phyloP scores from a whole-genome alignment of 805 yeast genomes.

The Cyberlindnera saturnus region DNA sequence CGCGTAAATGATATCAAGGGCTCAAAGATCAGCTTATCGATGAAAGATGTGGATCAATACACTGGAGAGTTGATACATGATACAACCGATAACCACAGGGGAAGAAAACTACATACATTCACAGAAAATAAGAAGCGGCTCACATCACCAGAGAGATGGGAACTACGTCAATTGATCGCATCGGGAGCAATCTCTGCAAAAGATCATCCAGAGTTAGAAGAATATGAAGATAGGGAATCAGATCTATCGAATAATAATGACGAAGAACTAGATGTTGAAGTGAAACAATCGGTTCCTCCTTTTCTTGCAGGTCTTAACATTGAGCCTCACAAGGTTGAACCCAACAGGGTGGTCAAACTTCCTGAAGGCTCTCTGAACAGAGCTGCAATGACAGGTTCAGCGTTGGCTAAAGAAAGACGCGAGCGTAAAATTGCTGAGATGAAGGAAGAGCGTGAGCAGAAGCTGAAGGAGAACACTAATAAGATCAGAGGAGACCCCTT shows the following conservation, averaged over 20 bases:
- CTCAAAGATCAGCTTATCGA: slow-evolving; percentile 49
- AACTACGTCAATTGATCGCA: slow-evolving; percentile 72
- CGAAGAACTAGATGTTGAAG: slow-evolving; percentile 64
- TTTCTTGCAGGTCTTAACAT: slow-evolving; percentile 57
- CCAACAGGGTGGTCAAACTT: slow-evolving; percentile 54
- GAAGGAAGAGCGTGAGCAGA: slow-evolving; percentile 52
- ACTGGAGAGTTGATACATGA: slow-evolving; percentile 41
- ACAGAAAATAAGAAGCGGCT: slow-evolving; percentile 35
- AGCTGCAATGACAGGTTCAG: slow-evolving; percentile 72
- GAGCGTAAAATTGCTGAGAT: slow-evolving; percentile 49
- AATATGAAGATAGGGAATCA: slow-evolving; percentile 12
- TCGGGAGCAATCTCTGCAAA: slow-evolving; percentile 66
- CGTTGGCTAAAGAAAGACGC: slow-evolving; percentile 55
- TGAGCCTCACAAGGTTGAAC: slow-evolving; percentile 32
- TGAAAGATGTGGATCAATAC: slow-evolving; percentile 67
- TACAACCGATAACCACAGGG: slow-evolving; percentile 6
- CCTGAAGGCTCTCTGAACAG: slow-evolving; percentile 77
- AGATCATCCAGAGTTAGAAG: slow-evolving; percentile 62
- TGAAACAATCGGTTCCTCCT: slow-evolving; percentile 61
- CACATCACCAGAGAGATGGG: slow-evolving; percentile 91
- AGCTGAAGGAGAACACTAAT: slow-evolving; percentile 32
- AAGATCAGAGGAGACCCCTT: slow-evolving; percentile 29
- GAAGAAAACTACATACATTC: slow-evolving; percentile 11
- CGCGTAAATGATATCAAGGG: slow-evolving; percentile 46
- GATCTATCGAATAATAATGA: slow-evolving; percentile 17